phyloP scores from a whole-genome alignment of 2,329 filamentous ascomycete genomes.

The Ceratocystis cubensis region DNA sequence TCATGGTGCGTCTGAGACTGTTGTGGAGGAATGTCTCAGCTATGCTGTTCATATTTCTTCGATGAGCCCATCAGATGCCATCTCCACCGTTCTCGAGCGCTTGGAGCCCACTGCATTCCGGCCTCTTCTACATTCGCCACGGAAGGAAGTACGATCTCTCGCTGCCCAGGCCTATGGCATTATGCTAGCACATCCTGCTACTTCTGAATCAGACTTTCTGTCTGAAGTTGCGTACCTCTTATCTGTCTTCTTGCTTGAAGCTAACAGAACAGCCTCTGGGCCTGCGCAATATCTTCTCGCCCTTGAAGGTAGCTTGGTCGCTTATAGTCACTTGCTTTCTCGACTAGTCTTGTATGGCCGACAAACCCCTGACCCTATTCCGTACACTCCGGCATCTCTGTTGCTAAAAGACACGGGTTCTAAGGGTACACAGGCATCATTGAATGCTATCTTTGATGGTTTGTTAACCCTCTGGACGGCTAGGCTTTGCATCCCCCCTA shows the following conservation, averaged over 20 bases:
- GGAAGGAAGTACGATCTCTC: constrained; percentile 51
- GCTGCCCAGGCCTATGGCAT: constrained; percentile 65
- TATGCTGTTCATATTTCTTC: constrained; percentile 44
- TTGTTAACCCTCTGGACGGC: constrained; percentile 38
- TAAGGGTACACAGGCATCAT: constrained; percentile 28
- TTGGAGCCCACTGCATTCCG: constrained; percentile 41
- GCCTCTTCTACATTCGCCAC: constrained; percentile 55
- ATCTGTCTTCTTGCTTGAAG: constrained; percentile 34
- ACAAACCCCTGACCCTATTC: constrained; percentile 24
- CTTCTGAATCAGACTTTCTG: constrained; percentile 28
- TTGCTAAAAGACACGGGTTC: constrained; percentile 25
- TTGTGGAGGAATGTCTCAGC: constrained; percentile 37
- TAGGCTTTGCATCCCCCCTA: constrained; percentile 30
- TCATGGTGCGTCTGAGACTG: constrained; percentile 39
- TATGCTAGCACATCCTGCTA: constrained; percentile 52
- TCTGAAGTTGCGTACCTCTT: constrained; percentile 28
- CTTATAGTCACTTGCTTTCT: constrained; percentile 35
- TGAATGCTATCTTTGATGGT: constrained; percentile 35
- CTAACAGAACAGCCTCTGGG: constrained; percentile 31
- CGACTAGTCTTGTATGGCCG: constrained; percentile 35
- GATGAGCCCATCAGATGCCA: constrained; percentile 33
- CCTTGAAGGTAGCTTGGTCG: constrained; percentile 37
- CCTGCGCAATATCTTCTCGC: constrained; percentile 31
- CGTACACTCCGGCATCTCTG: constrained; percentile 27
- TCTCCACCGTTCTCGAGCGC: background rate